Evolutionary conservation across 176 grass and related monocot species (phyloP).

Genomic region (Zizania latifolia): DNA sequence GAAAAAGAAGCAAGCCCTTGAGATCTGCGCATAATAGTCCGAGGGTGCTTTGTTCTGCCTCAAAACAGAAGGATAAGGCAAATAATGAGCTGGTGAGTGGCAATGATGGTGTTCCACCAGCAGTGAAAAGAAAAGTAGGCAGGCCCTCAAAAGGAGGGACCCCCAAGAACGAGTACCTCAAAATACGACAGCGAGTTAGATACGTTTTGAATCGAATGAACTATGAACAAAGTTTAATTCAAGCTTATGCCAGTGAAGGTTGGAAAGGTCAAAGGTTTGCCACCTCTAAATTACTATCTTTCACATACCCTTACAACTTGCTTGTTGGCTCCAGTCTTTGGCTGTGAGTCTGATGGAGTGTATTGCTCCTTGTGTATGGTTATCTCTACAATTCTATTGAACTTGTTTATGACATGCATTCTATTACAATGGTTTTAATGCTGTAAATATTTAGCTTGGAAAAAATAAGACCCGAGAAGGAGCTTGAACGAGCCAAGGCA

Average conservation of each 20-base stretch:
- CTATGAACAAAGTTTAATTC: conserved; percentile 88
- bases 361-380: not conserved
- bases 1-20: conserved; percentile 37
- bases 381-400: conserved; percentile 13
- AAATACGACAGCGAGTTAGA: conserved; percentile 58
- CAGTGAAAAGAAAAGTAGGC: conserved; percentile 26
- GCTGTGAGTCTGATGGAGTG: not conserved
- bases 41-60: conserved; percentile 56
- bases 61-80: conserved; percentile 35
- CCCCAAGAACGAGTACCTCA: conserved; percentile 48
- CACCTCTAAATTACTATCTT: conserved; percentile 14
- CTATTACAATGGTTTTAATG: conserved; percentile 21
- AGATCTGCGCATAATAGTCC: conserved; percentile 48
- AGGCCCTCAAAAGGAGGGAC: conserved; percentile 23
- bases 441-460: conserved; percentile 59
- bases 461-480: conserved; percentile 96
- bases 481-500: conserved; percentile 86
- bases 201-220: conserved; percentile 85
- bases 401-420: not conserved
- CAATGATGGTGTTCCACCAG: conserved; percentile 11
- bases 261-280: conserved; percentile 99
- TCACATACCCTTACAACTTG: not conserved
- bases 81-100: conserved; percentile 20
- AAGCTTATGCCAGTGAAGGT: conserved; percentile 87
- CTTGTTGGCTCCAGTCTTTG: not conserved